These are phyloP conservation scores for Rhizopus arrhizus DNA, from an alignment of 371 early-diverging fungal genomes.

Conservation along the genomic window DNA sequence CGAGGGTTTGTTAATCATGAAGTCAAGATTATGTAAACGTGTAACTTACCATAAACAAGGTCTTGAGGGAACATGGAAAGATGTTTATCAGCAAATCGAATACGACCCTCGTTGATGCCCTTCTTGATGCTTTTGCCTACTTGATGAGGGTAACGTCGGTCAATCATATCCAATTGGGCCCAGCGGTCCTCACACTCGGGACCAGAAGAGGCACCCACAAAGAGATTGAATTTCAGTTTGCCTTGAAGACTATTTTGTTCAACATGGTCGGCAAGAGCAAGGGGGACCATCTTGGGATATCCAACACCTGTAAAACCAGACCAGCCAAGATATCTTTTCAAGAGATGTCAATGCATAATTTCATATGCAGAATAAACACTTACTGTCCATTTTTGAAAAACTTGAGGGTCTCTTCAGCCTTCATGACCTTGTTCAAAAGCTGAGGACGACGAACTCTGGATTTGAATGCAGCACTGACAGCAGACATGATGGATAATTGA, in stretches of 20 bases:
- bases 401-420: conserved; percentile 46
- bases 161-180: conserved; percentile 54
- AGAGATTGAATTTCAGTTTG: conserved; percentile 57
- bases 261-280: conserved; percentile 54
- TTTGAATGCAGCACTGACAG: conserved; percentile 49
- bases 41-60: conserved; percentile 45
- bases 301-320: conserved; percentile 60
- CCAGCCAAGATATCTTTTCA: conserved; percentile 48
- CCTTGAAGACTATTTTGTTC: conserved; percentile 57
- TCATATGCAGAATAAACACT: conserved; percentile 13
- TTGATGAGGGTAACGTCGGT: conserved; percentile 61
- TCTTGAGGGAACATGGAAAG: conserved; percentile 61
- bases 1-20: not conserved
- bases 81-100: conserved; percentile 62
- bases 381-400: conserved; percentile 57
- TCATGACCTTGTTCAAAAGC: conserved; percentile 51
- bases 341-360: not conserved
- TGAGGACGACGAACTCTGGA: conserved; percentile 54
- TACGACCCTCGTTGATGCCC: conserved; percentile 56
- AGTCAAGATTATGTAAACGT: not conserved
- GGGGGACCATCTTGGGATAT: conserved; percentile 57
- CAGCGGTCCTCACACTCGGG: conserved; percentile 56
- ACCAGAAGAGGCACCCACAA: conserved; percentile 56
- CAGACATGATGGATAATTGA: conserved; percentile 31
- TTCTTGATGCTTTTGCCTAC: conserved; percentile 57